Evolutionary conservation across 2,329 filamentous ascomycete genomes (phyloP).

Genomic region (Ophiobolus disseminans): DNA sequence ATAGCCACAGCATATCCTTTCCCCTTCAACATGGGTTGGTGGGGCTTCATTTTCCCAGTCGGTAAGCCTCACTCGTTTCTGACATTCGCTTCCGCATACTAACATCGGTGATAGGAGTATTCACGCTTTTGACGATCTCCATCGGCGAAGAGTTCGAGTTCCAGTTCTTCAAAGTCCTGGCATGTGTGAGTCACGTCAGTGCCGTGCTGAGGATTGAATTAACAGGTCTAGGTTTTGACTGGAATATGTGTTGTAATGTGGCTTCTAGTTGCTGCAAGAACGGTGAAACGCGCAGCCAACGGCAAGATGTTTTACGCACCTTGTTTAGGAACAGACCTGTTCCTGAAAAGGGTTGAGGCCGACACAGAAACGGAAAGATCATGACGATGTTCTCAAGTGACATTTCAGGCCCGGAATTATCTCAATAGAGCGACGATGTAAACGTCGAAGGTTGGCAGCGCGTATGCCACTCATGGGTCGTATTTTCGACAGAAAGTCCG

Average conservation of each 20-base stretch:
- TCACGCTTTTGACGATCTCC: conserved; percentile 52
- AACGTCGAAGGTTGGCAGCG: no score
- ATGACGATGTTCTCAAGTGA: no score
- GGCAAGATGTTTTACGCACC: conserved; percentile 60
- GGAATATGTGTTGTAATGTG: conserved; percentile 58
- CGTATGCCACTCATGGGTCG: no score
- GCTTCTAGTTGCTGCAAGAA: conserved; percentile 57
- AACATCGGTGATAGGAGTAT: conserved; percentile 44
- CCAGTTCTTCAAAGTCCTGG: conserved; percentile 58
- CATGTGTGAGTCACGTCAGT: not conserved
- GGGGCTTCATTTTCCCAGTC: conserved; percentile 63
- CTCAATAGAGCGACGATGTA: no score
- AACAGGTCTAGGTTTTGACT: conserved; percentile 51
- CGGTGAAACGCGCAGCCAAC: conserved; percentile 52
- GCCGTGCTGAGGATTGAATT: not conserved
- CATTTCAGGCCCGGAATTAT: no score
- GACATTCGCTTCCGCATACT: conserved; percentile 19
- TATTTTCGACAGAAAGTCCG: no score
- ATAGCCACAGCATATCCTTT: conserved; percentile 48
- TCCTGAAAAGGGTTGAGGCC: conserved; percentile 2
- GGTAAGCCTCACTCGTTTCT: conserved; percentile 33
- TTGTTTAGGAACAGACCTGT: conserved; percentile 46
- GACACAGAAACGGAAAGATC: not conserved
- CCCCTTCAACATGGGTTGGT: conserved; percentile 67
- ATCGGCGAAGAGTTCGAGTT: conserved; percentile 58